Evolutionary conservation across 345 rosid genomes (phyloP).

Genomic region (Heritiera fomes): DNA sequence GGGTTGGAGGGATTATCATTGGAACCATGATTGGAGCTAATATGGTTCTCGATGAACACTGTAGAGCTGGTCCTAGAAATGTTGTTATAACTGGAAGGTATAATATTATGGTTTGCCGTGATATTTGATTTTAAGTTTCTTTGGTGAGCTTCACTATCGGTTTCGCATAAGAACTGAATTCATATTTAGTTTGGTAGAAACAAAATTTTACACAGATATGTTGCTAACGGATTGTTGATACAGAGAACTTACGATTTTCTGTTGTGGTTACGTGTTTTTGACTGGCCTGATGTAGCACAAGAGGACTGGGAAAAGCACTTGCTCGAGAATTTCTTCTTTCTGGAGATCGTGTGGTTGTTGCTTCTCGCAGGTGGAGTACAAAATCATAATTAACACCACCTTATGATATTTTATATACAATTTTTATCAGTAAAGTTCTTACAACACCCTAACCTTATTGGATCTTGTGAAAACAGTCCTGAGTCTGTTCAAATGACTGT

Average conservation of each 20-base stretch:
- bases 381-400: not conserved
- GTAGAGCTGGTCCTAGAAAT: conserved; percentile 91
- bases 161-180: conserved; percentile 9
- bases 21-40: conserved; percentile 95
- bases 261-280: conserved; percentile 18
- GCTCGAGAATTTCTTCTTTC: conserved; percentile 95
- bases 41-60: conserved; percentile 88
- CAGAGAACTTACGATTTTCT: not conserved
- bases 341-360: conserved; percentile 82
- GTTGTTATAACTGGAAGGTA: conserved; percentile 98
- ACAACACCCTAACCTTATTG: conserved; percentile 17
- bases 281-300: conserved; percentile 55
- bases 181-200: not conserved
- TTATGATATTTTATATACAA: not conserved
- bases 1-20: conserved; percentile 94
- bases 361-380: conserved; percentile 75
- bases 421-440: conserved; percentile 12
- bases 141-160: not conserved
- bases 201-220: not conserved
- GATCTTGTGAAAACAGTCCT: conserved; percentile 47
- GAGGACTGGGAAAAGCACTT: conserved; percentile 92
- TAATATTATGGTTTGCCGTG: not conserved
- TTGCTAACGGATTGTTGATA: conserved; percentile 10
- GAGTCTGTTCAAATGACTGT: conserved; percentile 78
- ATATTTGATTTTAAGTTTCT: not conserved